phyloP scores from a whole-genome alignment of 371 early-diverging fungal genomes.

The Rhizopus sp. region DNA sequence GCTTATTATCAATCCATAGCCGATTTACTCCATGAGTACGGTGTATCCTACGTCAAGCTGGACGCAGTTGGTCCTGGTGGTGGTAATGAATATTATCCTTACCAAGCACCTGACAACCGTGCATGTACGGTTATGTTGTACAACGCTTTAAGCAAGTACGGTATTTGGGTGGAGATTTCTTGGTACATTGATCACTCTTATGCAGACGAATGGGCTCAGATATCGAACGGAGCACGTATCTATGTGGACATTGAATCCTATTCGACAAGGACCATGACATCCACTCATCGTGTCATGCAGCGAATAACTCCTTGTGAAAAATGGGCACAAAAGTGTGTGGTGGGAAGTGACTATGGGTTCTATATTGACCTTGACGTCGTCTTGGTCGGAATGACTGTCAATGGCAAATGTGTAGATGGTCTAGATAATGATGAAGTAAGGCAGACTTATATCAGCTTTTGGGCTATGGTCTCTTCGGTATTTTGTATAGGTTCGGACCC shows the following conservation, averaged over 20 bases:
- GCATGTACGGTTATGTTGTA: slow-evolving; percentile 34
- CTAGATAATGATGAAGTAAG: slow-evolving; percentile 48
- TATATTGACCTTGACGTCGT: slow-evolving; percentile 49
- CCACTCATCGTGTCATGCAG: slow-evolving; percentile 44
- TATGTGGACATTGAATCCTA: slow-evolving; percentile 49
- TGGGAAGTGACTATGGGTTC: slow-evolving; percentile 35
- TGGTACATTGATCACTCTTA: slow-evolving; percentile 43
- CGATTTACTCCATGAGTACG: slow-evolving; percentile 39
- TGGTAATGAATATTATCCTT: slow-evolving; percentile 34
- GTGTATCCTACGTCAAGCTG: slow-evolving; percentile 40
- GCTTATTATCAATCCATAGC: slow-evolving; percentile 44
- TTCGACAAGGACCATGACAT: slow-evolving; percentile 43
- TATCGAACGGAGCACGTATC: slow-evolving; percentile 43
- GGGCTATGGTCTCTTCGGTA: slow-evolving; percentile 46
- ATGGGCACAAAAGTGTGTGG: slow-evolving; percentile 33
- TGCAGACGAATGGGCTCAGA: slow-evolving; percentile 39
- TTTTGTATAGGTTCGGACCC: slow-evolving; percentile 50
- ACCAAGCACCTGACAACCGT: slow-evolving; percentile 39
- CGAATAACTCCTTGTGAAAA: slow-evolving; percentile 36
- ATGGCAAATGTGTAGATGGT: slow-evolving; percentile 44
- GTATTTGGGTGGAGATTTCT: slow-evolving; percentile 45
- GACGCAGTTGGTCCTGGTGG: slow-evolving; percentile 50
- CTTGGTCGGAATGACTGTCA: slow-evolving; percentile 45
- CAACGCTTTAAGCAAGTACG: slow-evolving; percentile 30
- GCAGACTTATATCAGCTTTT: slow-evolving; percentile 42